phyloP scores from a whole-genome alignment of 345 rosid species.

The Punica granatum region DNA sequence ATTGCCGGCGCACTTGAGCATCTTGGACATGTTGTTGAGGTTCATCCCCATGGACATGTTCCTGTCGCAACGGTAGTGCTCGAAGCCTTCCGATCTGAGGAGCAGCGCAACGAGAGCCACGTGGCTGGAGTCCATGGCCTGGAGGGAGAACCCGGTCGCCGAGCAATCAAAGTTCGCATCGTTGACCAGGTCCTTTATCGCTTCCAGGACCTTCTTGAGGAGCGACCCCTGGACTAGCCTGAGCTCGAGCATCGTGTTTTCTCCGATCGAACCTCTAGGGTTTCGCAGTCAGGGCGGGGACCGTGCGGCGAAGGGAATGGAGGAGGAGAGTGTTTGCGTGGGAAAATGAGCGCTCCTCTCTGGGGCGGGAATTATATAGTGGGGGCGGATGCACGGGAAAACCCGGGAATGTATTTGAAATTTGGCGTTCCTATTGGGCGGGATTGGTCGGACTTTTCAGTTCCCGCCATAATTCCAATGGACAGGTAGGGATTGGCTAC shows the following conservation, averaged over 20 bases:
- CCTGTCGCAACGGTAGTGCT: conserved; percentile 94
- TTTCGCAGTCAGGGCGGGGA: not conserved
- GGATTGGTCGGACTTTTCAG: not conserved
- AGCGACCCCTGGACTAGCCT: conserved; percentile 93
- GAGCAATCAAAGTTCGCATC: conserved; percentile 99
- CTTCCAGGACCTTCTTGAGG: conserved; percentile 85
- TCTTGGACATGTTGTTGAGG: conserved; percentile 88
- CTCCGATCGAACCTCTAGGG: not conserved
- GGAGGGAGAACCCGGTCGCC: conserved; percentile 88
- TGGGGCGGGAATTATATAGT: not conserved
- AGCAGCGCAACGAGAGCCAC: conserved; percentile 87
- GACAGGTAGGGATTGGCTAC: not conserved
- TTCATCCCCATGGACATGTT: conserved; percentile 96
- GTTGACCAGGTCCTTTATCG: conserved; percentile 83
- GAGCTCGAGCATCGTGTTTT: conserved; percentile 61
- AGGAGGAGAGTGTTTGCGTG: not conserved
- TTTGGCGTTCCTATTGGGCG: not conserved
- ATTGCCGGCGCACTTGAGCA: conserved; percentile 89
- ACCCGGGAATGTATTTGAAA: not conserved
- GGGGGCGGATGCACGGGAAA: not conserved
- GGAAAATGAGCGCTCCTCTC: not conserved
- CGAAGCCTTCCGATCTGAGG: conserved; percentile 93
- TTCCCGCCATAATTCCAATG: not conserved
- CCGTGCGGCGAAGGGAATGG: not conserved
- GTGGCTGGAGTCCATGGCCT: conserved; percentile 99